Evolutionary conservation across 163 green algal species (phyloP), one percentile per base, ranked within the genome.

Genomic region (Chlamydomonas reinhardtii): DNA sequence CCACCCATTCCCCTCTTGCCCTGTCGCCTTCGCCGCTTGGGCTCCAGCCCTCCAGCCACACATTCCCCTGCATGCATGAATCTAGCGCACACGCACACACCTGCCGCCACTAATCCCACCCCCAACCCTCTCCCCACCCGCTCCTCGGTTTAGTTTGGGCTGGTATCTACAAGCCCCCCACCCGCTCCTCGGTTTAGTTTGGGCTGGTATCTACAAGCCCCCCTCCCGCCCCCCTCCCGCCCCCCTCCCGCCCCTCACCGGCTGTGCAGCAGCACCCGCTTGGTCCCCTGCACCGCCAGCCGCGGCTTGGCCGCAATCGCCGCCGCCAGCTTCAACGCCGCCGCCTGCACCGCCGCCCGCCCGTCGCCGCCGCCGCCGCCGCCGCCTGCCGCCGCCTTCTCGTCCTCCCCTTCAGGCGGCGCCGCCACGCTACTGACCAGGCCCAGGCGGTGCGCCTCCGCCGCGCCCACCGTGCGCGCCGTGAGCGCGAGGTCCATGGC

Each of bases 231-330:
- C 66, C n/a, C 16, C n/a, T 12, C n/a, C 48, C 64, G 6, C 9
- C 77, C 65, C 6, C 43, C 17, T 6, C 3, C 32, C 32, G 29
- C 17, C 17, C 0, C 76, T 34, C 76, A 91, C 88, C 89, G 80
- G 19, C 75, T 54, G 37, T 89, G 80, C 68, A 98, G 90, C 81
- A 99, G 91, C 56, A 97, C 88, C 14, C 85, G 76, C 90, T 99
- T 99, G 76, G 97, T 99, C 22, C 96, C 97, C 19, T 81, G 74
- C 34, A 97, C 73, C 9, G 97, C 96, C 79, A 98, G 74, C 9
- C 92, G 94, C 2, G 92, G 93, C 88, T 98, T 98, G 52, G 87
- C 77, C 1, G 97, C 97, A 14, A 99, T 68, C 17, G 56, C 24
- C 8, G 66, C 66, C 2, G 96, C 96, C 59, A 96, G 39, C 29